Percentiles rank a stretch among this genome's conserved stretches.
Conservation (phyloP, 2,329 filamentous ascomycete genomes). For the Sporothrix phasma region DNA sequence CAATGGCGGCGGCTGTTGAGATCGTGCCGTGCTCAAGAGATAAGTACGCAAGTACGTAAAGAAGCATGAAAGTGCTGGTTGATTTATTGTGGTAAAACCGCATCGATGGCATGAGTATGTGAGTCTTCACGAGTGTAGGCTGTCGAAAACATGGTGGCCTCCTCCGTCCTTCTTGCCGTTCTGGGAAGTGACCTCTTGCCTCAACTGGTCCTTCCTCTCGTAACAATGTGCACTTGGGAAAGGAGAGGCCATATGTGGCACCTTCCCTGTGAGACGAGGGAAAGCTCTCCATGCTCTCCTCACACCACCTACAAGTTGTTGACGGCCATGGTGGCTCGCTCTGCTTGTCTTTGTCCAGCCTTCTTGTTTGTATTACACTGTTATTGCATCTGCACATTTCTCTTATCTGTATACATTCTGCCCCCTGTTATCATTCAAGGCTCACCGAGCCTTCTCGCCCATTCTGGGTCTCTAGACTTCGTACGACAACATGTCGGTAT, state of each 20-base stretch:
- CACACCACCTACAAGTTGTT: not conserved
- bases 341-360: too few relatives aligned
- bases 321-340: not conserved
- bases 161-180: not conserved
- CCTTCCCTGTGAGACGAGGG: not conserved
- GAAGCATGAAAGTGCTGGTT: too few relatives aligned
- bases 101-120: too few relatives aligned
- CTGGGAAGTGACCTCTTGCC: not conserved
- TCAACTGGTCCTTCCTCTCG: conserved; percentile 1
- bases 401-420: not conserved
- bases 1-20: too few relatives aligned
- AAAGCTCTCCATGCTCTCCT: not conserved
- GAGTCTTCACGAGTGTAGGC: too few relatives aligned
- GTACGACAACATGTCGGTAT: not conserved
- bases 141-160: not conserved
- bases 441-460: not conserved
- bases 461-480: not conserved
- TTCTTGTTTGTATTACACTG: not conserved
- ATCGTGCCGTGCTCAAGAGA: too few relatives aligned
- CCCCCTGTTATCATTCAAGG: not conserved
- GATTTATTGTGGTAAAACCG: not conserved
- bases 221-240: not conserved
- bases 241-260: not conserved
- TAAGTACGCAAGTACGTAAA: too few relatives aligned
- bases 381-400: not conserved